Evolutionary conservation across 495 filamentous ascomycete species (phyloP).

Genomic region (Thermochaetoides thermophila): DNA sequence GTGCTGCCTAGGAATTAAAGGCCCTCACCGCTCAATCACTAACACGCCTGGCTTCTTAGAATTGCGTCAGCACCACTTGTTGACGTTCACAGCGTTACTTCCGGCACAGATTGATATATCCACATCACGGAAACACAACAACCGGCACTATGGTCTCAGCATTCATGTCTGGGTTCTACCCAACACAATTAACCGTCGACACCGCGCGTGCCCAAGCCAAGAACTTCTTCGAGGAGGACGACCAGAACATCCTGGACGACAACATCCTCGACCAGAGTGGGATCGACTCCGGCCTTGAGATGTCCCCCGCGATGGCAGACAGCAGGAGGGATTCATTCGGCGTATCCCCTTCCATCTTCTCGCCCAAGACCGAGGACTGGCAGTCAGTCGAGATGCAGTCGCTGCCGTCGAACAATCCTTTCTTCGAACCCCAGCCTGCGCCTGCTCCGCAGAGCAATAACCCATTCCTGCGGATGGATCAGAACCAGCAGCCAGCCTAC

Average conservation of each 20-base stretch:
- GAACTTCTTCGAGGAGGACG: slow-evolving; percentile 63
- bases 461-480: slow-evolving; percentile 44
- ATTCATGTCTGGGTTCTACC: slow-evolving; percentile 47
- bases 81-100: too few species aligned
- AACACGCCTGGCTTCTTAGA: slow-evolving; percentile 26
- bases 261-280: slow-evolving; percentile 59
- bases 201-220: slow-evolving; percentile 39
- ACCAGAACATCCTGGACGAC: slow-evolving; percentile 69
- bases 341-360: slow-evolving; percentile 49
- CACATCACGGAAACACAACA: slow-evolving; percentile 11
- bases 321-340: slow-evolving; percentile 61
- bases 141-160: slow-evolving; percentile 34
- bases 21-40: slow-evolving; percentile 25
- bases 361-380: slow-evolving; percentile 63
- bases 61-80: too few species aligned
- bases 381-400: slow-evolving; percentile 44
- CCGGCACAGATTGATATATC: too few species aligned
- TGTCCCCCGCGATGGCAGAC: slow-evolving; percentile 49
- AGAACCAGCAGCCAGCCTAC: slow-evolving; percentile 30
- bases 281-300: slow-evolving; percentile 51
- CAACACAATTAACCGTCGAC: slow-evolving; percentile 48
- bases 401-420: slow-evolving; percentile 43
- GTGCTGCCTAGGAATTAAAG: too few species aligned
- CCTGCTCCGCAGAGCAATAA: slow-evolving; percentile 39
- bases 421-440: too few species aligned